Evolutionary conservation across 2,329 filamentous ascomycete species (phyloP), one percentile per base, ranked within the genome.

Genomic region (Fusarium poae): DNA sequence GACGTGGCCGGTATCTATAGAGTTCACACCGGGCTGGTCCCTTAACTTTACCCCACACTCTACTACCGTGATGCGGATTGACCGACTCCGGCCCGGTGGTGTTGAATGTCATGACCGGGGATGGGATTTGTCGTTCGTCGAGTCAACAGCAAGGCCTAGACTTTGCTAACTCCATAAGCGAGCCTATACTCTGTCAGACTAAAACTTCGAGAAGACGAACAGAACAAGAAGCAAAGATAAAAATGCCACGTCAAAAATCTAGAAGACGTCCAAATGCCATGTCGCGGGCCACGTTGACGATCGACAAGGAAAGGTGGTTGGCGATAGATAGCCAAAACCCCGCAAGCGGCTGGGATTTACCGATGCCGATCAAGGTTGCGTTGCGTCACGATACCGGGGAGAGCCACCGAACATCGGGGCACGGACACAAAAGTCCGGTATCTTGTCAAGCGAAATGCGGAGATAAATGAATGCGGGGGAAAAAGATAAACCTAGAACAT

Each of bases 301-400:
- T 50, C n/a, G 13, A 50, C 46, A 27, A 18, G 46, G 13, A 18
- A 18, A 12, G 9, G 34, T 54, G 44, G 61, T 32, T 55, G 57
- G 25, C 10, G 42, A 48, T 11, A 62, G 59, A 62, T 62, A 56
- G 35, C 12, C 12, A n/a, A 30, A 61, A 35, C 45, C 27, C 62
- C 60, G 53, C 46, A 65, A 35, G 30, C 62, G 62, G 60, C 60
- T 39, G 46, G 6, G 42, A 53, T 65, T 53, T 42, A 65, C 60
- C 60, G 62, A 60, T 34, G 53, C 62, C 62, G 62, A 65, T 60
- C 53, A 30, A 65, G 45, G 62, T 65, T 64, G 60, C 62, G 62
- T 65, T 64, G 60, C 62, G 62, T 65, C 62, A 65, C 60, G 53
- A 58, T 64, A 58, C 57, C 32, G 46, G 58, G 60, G 60, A n/a